phyloP scores from a whole-genome alignment of 2,329 filamentous ascomycete genomes.

The Pseudogymnoascus sp. region DNA sequence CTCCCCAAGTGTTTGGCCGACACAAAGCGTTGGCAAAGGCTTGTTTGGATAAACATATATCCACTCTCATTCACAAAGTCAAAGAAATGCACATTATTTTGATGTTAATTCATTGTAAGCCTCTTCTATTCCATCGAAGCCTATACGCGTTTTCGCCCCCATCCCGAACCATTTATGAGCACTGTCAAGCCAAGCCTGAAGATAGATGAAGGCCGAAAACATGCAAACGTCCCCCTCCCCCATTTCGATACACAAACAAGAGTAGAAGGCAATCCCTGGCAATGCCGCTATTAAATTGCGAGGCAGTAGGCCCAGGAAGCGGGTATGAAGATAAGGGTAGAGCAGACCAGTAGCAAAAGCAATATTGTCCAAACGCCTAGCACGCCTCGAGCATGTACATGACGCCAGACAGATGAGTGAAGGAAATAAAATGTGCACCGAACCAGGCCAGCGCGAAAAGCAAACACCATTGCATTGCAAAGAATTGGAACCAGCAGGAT shows the following conservation, averaged over 20 bases:
- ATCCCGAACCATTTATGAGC: constrained; percentile 4
- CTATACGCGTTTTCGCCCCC: constrained; percentile 7
- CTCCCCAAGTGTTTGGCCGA: background rate
- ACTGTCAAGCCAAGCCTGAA: constrained; percentile 7
- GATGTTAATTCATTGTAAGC: constrained; percentile 9
- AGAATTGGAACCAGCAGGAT: constrained; percentile 6
- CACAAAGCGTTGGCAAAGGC: background rate
- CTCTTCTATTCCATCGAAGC: constrained; percentile 8
- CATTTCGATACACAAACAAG: constrained; percentile 9
- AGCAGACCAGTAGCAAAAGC: constrained; percentile 9
- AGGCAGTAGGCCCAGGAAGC: constrained; percentile 7
- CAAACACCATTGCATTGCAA: constrained; percentile 8
- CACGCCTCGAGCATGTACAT: constrained; percentile 8
- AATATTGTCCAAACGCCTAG: constrained; percentile 9
- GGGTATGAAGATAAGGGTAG: constrained; percentile 10
- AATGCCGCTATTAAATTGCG: constrained; percentile 8
- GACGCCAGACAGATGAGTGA: constrained; percentile 7
- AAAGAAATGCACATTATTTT: background rate
- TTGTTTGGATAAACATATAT: background rate
- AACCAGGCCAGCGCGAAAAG: background rate
- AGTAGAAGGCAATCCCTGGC: constrained; percentile 7
- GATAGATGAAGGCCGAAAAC: constrained; percentile 8
- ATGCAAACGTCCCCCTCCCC: constrained; percentile 8
- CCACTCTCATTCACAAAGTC: background rate
- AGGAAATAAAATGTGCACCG: background rate